Evolutionary conservation across 176 grass and related monocot genomes (phyloP), one percentile per base, ranked within the genome.

Genomic region (Eragrostis nindensis): DNA sequence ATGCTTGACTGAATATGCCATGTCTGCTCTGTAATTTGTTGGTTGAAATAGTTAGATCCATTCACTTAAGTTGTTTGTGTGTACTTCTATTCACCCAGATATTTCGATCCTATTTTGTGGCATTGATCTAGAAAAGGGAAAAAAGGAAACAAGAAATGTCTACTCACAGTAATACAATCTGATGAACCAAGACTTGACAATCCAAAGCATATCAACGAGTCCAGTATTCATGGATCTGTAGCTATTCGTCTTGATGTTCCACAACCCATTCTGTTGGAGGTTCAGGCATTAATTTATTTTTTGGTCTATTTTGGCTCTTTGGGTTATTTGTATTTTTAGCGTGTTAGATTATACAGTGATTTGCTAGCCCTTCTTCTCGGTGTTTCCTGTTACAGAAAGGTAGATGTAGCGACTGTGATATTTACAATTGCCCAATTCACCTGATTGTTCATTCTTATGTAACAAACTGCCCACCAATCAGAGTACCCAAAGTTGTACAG

Each of bases 41-140:
- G 52, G 81, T 61, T 81, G 54, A 62, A 69, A 82, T 87, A 22
- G 44, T 43, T 40, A 70, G 13, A 75, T 77, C 27, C 44, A 54
- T 75, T 0, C 19, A 29, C 50, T 82, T 64, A 25, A 38, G 29
- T 73, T 36, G 7, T 24, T 49, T 0, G 8, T 40, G 13, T 71
- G 25, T 71, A 63, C 50, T 71, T 30, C 29, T 71, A 1, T 62
- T 48, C 7, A 62, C 18, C 54, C 1, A 5, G n/a, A 81, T 71
- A 25, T 62, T 82, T 25, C 19, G 14, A 18, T 81, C 19, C 13
- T 62, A 39, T 22, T 43, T 62, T 71, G 30, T n/a, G 17, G 40
- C 18, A 81, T 61, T 60, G 39, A 12, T 61, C 52, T 68, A 30
- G 7, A 48, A 3, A 26, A 81, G n/a, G 44, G 44, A n/a, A 71